Percentiles rank a stretch among this genome's conserved stretches.
Conservation (phyloP, 805 yeast species). For the Candida tibetensis region DNA sequence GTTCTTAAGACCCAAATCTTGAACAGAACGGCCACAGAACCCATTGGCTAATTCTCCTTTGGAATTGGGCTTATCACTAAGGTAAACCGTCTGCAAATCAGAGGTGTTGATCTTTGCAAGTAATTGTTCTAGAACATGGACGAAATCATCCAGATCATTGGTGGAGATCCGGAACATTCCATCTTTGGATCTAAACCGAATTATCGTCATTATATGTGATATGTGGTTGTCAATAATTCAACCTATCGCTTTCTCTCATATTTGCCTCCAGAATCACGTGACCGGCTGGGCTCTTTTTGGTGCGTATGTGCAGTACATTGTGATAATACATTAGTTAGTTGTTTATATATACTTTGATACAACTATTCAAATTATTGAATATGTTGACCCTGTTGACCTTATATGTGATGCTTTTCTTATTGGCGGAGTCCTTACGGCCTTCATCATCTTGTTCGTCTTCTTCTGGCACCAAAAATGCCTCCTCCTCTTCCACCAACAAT, state of each 20-base stretch:
- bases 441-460: constrained; percentile 3
- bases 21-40: constrained; percentile 36
- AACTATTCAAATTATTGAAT: constrained; percentile 8
- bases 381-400: constrained; percentile 6
- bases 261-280: too few relatives aligned
- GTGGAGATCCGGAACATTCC: constrained; percentile 74
- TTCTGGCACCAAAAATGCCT: not conserved
- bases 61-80: constrained; percentile 48
- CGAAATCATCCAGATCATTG: constrained; percentile 44
- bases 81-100: constrained; percentile 23
- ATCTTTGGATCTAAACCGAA: constrained; percentile 79
- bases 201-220: constrained; percentile 19
- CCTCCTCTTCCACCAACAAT: constrained; percentile 3
- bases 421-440: constrained; percentile 1
- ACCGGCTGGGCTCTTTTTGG: too few relatives aligned
- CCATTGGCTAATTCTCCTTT: constrained; percentile 39
- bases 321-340: not conserved
- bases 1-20: constrained; percentile 50
- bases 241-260: too few relatives aligned
- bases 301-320: not conserved
- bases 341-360: constrained; percentile 8
- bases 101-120: constrained; percentile 19
- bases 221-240: not conserved
- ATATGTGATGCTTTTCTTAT: constrained; percentile 11
- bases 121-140: constrained; percentile 42